Evolutionary conservation across 148 eudicot genomes (phyloP).

Genomic region (Rhododendron ferrugineum): DNA sequence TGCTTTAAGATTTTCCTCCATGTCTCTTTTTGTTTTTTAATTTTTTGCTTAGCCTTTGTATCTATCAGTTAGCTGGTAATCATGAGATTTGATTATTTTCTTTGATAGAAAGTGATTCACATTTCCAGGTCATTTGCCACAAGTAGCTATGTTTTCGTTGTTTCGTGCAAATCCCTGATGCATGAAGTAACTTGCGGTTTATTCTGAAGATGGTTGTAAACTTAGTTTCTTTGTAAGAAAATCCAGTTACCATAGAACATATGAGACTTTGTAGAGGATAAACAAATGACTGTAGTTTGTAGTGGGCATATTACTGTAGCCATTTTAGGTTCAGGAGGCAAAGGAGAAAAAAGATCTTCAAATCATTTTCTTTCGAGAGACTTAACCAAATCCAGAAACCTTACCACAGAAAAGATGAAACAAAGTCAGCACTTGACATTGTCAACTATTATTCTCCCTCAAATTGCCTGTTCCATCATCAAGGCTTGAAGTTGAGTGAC

Average conservation of each 20-base stretch:
- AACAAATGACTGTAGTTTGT: not conserved
- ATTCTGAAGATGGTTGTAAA: not conserved
- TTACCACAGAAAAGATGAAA: not conserved
- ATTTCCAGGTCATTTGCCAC: not conserved
- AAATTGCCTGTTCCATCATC: not conserved
- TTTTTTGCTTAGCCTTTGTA: not conserved
- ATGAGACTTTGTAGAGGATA: not conserved
- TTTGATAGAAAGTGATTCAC: not conserved
- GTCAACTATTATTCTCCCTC: not conserved
- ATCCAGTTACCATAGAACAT: not conserved
- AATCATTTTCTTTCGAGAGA: not conserved
- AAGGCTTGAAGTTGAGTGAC: not conserved
- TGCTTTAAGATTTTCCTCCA: not conserved
- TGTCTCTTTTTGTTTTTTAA: not conserved
- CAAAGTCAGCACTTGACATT: constrained; percentile 4
- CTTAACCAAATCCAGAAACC: not conserved
- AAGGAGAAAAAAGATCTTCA: not conserved
- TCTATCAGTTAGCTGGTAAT: not conserved
- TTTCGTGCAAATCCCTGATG: too few relatives aligned
- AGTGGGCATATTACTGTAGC: not conserved
- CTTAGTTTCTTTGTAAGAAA: not conserved
- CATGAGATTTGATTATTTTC: not conserved
- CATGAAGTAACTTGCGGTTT: not conserved
- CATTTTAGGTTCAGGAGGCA: not conserved
- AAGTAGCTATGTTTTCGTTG: not conserved